Evolutionary conservation across 2,329 filamentous ascomycete genomes (phyloP), one percentile per base, ranked within the genome.

Genomic region (Fusarium sp.): DNA sequence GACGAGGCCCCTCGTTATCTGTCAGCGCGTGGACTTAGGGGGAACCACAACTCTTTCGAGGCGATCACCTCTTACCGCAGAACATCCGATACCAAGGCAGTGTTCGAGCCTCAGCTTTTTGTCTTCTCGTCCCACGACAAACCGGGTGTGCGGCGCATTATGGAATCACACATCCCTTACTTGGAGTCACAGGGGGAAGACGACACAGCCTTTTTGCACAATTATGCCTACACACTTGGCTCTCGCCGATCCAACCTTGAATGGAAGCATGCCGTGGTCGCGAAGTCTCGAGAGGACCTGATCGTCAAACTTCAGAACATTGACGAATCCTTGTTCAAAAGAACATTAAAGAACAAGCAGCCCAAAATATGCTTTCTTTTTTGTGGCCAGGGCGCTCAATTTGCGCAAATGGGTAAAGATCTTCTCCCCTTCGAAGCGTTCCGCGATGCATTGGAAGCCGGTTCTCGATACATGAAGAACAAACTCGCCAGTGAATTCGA

Each of bases 191-290:
- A 74, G 42, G 62, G 10, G 47, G 57, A 15, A 25, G 25, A 32
- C 9, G 54, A 77, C 5, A 12, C 25, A 1, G 60, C 72, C 1
- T 75, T 81, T n/a, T 71, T 86, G 37, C 72, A 79, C 37, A 73
- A 86, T 62, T 84, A 87, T 53, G 81, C 85, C 6, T 87, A 87
- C 69, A 88, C 86, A 2, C 79, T 87, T 21, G 80, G 78, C 30
- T 83, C 81, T 40, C 85, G 86, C 6, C 83, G 86, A 19, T 86
- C 86, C 0, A 78, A 71, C 11, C 69, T 87, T 19, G 82, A 85
- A 60, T 87, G 84, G 83, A 86, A 81, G 59, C 71, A 79, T 6
- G 80, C 81, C 6, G 70, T 84, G 6, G 78, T 85, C 37, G 83
- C 85, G 9, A 76, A 71, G 15, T 82, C 81, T 6, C 60, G 68